Evolutionary conservation across 1,139 yeast genomes (phyloP).

Genomic region (Yueomyces sp.): DNA sequence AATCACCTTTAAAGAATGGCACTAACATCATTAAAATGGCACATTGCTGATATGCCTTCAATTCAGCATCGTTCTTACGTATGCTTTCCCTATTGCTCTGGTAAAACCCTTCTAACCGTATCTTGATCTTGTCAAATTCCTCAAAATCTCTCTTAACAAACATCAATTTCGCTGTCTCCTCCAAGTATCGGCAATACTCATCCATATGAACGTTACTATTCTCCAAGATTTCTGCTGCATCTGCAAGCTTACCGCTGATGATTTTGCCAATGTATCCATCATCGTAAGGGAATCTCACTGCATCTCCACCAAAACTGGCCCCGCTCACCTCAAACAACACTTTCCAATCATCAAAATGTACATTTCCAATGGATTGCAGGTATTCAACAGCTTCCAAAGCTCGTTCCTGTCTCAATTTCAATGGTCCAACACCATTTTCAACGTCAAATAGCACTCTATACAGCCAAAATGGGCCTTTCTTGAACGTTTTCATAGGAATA

Average conservation of each 20-base stretch:
- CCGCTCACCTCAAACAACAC: background rate
- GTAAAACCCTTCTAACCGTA: conserved; percentile 7
- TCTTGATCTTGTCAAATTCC: conserved; percentile 14
- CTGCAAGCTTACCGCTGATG: conserved; percentile 6
- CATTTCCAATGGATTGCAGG: background rate
- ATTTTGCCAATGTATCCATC: no score
- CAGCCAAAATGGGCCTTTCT: background rate
- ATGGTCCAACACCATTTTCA: background rate
- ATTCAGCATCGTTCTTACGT: conserved; percentile 3
- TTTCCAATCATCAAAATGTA: background rate
- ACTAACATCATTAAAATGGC: conserved; percentile 11
- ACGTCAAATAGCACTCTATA: background rate
- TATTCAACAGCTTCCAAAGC: background rate
- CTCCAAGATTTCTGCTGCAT: conserved; percentile 12
- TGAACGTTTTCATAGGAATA: no score
- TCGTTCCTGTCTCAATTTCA: background rate
- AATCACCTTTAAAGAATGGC: conserved; percentile 14
- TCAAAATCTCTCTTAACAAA: conserved; percentile 12
- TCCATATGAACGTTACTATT: conserved; percentile 2
- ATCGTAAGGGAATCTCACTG: no score
- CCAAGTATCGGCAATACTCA: conserved; percentile 9
- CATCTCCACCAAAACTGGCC: background rate
- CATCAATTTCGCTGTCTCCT: conserved; percentile 8
- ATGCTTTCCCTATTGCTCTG: conserved; percentile 1
- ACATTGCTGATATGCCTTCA: conserved; percentile 8